Base-by-base conservation (phyloP, 306 rosid species). In the Hippophae gyantsensis region DNA sequence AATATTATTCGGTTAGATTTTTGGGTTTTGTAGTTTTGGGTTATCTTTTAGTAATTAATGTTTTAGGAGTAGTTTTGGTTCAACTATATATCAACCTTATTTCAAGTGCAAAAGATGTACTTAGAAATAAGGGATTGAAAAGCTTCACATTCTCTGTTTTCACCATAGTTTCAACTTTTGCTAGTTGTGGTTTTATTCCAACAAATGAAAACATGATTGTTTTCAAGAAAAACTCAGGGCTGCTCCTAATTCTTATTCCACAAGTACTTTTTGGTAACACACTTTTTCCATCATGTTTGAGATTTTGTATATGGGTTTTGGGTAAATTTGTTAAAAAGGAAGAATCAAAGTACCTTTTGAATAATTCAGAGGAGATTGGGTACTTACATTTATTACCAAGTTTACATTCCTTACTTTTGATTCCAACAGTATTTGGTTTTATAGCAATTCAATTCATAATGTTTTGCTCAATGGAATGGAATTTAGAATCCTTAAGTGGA, bases 171-270 rank as follows among this genome's bases (percentile, higher is more conserved):
- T 86, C 95, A 6, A 78, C 87, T 8, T 86, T 86, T 57, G 57
- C 84, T 8, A 83, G 70, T 6, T 83, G 95, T 69, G 95, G 90
- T 3, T 83, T 69, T 45, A 48, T 86, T n/a, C 95, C 90, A 3
- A 86, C 90, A 9, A 86, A 79, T n/a, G 95, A 86, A 23, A 86
- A 83, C 76, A 81, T 83, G 95, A 8, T 78, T 12, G 79, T 77
- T 8, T 86, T 81, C 56, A 60, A 58, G 7, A 53, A 60, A 42
- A 78, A 86, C 49, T 78, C 81, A 0, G 87, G 80, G 25, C 72
- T 83, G 11, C 72, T 81, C 9, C 52, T 86, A 0, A 69, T 86
- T 32, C 70, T 86, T 1, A 65, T 77, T 27, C 75, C 87, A 47
- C 84, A 74, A 6, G 50, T 73, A 7, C 77, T 86, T 45, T 44